phyloP scores from a whole-genome alignment of 1,284 basidiomycete genomes.

The Trametes hirsuta region DNA sequence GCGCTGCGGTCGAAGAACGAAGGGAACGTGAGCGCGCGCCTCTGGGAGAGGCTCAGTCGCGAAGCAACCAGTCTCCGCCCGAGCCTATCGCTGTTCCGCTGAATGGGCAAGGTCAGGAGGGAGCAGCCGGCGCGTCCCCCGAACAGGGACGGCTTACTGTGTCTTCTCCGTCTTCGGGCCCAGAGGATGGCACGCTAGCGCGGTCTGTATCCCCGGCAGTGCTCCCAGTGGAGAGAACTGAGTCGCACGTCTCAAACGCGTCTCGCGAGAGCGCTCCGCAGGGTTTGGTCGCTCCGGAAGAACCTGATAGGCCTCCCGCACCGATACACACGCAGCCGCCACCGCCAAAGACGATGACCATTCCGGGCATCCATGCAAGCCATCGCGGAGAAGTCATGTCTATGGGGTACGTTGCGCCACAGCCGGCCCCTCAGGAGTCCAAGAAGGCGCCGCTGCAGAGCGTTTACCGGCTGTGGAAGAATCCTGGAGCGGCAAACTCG shows the following conservation, averaged over 20 bases:
- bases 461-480: constrained; percentile 73
- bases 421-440: constrained; percentile 41
- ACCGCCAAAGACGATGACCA: constrained; percentile 74
- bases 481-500: constrained; percentile 40
- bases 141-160: constrained; percentile 8
- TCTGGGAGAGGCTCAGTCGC: constrained; percentile 29
- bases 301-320: constrained; percentile 39
- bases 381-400: constrained; percentile 81
- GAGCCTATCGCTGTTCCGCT: constrained; percentile 41
- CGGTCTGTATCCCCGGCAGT: constrained; percentile 20
- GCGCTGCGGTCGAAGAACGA: constrained; percentile 68
- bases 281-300: constrained; percentile 21
- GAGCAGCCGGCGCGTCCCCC: constrained; percentile 35
- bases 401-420: constrained; percentile 69
- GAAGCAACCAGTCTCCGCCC: constrained; percentile 23
- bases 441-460: constrained; percentile 61
- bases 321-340: constrained; percentile 72
- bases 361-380: constrained; percentile 79
- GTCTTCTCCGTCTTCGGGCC: constrained; percentile 15
- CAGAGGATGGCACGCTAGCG: constrained; percentile 5
- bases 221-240: constrained; percentile 17
- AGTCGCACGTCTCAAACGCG: constrained; percentile 18
- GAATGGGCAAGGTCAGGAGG: constrained; percentile 28
- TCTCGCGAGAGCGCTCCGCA: constrained; percentile 17
- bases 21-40: constrained; percentile 48